Evolutionary conservation across 495 filamentous ascomycete species (phyloP), one percentile per base, ranked within the genome.

Genomic region (Penicillium cosmopolitanum): DNA sequence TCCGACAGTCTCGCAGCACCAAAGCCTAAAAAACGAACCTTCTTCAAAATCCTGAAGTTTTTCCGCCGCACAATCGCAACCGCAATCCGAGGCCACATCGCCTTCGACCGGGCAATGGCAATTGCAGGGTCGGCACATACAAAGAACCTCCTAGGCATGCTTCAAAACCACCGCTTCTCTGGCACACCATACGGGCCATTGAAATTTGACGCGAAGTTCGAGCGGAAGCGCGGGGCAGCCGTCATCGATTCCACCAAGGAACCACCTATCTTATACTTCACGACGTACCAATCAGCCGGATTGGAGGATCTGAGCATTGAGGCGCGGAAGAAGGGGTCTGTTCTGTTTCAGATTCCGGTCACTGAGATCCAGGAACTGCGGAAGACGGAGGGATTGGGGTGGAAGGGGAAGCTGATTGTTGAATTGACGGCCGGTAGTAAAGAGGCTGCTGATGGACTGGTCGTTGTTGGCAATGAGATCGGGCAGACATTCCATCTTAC

Each of bases 381-480:
- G 73, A 96, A 96, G 77, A 77, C 92, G 2, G 92, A 91, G 10
- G 91, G 92, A 0, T 79, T 93, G 57, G 93, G 92, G 1, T 96
- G 91, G 92, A 96, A 96, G 75, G 85, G 87, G 9, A 95, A 92
- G 75, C 69, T 95, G 28, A 84, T 93, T 28, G 86, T 94, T n/a
- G 90, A 89, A 11, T 91, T 91, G 90, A 85, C 88, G 3, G 79
- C 90, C 55, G 87, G 86, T 3, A 67, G 72, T 34, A 81, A 87
- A 57, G 88, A 94, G 70, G 85, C 94, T 42, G 84, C 86, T 0
- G 92, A 94, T 80, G 91, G 91, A 11, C 57, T 96, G 66, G 80
- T 92, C 62, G 85, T 96, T 66, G 68, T 76, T 16, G 85, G 86
- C 46, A 78, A 74, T 53, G 66, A 70, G 5, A 56, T 60, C 2